Evolutionary conservation across 2,329 filamentous ascomycete genomes (phyloP).

Genomic region (Hymenoscyphus occultus): DNA sequence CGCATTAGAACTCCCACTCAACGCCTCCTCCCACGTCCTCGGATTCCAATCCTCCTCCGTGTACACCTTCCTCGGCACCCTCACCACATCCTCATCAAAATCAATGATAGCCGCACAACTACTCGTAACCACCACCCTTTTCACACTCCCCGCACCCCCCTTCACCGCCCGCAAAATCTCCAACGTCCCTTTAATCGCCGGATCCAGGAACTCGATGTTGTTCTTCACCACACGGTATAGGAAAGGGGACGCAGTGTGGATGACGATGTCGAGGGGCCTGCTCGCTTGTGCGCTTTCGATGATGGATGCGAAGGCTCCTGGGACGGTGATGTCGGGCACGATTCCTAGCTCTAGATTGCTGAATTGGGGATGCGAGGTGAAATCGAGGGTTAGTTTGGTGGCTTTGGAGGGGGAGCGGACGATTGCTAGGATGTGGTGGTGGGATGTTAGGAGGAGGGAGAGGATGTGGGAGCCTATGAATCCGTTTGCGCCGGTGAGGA

Average conservation of each 20-base stretch:
- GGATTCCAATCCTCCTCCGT: constrained; percentile 54
- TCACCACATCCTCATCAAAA: constrained; percentile 22
- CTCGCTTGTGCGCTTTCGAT: constrained; percentile 50
- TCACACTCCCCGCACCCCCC: neutral
- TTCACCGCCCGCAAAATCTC: neutral
- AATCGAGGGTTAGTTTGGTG: neutral
- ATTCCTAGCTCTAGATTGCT: neutral
- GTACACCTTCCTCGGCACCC: constrained; percentile 37
- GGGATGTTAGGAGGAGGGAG: constrained; percentile 64
- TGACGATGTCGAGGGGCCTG: constrained; percentile 49
- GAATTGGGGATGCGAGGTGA: neutral
- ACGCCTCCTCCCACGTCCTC: constrained; percentile 45
- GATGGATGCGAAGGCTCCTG: constrained; percentile 36
- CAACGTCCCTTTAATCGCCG: neutral
- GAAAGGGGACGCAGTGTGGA: constrained; percentile 64
- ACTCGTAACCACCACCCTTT: constrained; percentile 29
- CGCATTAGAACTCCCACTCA: constrained; percentile 36
- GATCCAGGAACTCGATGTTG: neutral
- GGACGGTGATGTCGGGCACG: constrained; percentile 9
- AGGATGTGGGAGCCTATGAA: constrained; percentile 35
- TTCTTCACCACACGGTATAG: constrained; percentile 23
- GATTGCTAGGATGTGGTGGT: constrained; percentile 42
- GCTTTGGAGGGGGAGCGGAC: constrained; percentile 7
- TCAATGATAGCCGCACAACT: constrained; percentile 31
- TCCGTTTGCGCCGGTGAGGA: constrained; percentile 36